A percentile compares a stretch with the other conserved stretches of the same genome.
Evolutionary conservation across 2,329 filamentous ascomycete species (phyloP).

Genomic region (Clonostachys rhizophaga): DNA sequence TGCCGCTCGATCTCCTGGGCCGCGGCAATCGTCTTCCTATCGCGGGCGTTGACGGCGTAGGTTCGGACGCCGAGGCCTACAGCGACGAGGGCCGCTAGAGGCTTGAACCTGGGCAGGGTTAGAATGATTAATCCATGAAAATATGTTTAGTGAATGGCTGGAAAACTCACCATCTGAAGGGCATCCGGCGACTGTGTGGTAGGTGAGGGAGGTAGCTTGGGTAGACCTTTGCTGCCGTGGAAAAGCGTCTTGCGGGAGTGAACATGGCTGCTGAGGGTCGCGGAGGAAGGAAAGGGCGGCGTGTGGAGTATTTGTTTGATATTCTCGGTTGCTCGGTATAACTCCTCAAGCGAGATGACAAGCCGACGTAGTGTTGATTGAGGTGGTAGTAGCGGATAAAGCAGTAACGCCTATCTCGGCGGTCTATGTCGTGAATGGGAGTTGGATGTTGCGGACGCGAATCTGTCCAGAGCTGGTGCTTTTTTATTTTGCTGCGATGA

Average conservation of each 20-base stretch:
- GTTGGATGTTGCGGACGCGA: too few species aligned
- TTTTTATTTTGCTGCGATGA: too few species aligned
- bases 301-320: too few species aligned
- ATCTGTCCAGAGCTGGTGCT: too few species aligned
- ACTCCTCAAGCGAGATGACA: too few species aligned
- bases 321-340: too few species aligned
- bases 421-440: too few species aligned
- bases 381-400: too few species aligned
- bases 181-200: constrained; percentile 17
- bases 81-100: constrained; percentile 20
- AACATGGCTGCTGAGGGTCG: constrained; percentile 1
- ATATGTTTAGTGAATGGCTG: not conserved
- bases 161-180: constrained; percentile 20
- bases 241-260: constrained; percentile 16
- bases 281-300: not conserved
- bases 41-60: constrained; percentile 18
- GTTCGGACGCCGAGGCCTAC: constrained; percentile 26
- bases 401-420: too few species aligned
- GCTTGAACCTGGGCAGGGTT: constrained; percentile 18
- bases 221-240: constrained; percentile 24
- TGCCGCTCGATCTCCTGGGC: constrained; percentile 23
- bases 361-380: too few species aligned
- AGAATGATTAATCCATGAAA: not conserved
- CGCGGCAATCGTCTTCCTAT: constrained; percentile 16
- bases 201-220: constrained; percentile 23